phyloP scores from a whole-genome alignment of 768 basidiomycete genomes.

The Leccinum arenicola region DNA sequence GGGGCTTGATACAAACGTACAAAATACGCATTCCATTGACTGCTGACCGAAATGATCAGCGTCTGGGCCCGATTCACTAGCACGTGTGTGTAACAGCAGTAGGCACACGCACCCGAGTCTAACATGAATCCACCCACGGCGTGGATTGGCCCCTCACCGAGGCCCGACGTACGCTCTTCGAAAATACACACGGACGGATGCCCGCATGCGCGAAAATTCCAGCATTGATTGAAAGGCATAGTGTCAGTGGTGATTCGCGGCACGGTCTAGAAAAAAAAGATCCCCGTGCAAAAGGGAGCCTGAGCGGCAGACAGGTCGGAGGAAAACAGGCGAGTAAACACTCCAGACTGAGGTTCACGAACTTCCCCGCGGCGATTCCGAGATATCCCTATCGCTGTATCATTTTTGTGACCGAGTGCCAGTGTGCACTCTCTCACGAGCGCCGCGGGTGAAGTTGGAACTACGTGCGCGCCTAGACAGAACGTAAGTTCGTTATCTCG shows the following conservation, averaged over 20 bases:
- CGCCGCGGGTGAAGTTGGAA: neutral
- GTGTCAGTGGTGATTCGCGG: neutral
- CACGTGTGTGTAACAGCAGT: neutral
- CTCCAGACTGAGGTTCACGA: neutral
- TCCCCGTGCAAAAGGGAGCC: neutral
- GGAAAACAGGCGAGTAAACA: neutral
- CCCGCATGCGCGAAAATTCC: neutral
- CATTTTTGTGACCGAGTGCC: neutral
- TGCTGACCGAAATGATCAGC: neutral
- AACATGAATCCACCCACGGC: neutral
- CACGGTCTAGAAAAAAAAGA: neutral
- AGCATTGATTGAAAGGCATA: neutral
- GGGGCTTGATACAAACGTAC: neutral
- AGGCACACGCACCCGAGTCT: constrained; percentile 3
- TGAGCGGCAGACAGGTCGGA: neutral
- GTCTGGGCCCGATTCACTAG: neutral
- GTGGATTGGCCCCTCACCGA: neutral
- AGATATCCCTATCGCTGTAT: neutral
- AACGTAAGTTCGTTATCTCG: neutral
- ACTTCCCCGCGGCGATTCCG: neutral
- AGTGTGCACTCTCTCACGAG: neutral
- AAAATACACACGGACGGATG: constrained; percentile 1
- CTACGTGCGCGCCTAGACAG: neutral
- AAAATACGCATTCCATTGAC: neutral
- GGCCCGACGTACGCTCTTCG: neutral